A percentile compares a stretch with the other conserved stretches of the same genome.
Evolutionary conservation across 1,284 basidiomycete species (phyloP).

Genomic region (Fomes fomentarius): DNA sequence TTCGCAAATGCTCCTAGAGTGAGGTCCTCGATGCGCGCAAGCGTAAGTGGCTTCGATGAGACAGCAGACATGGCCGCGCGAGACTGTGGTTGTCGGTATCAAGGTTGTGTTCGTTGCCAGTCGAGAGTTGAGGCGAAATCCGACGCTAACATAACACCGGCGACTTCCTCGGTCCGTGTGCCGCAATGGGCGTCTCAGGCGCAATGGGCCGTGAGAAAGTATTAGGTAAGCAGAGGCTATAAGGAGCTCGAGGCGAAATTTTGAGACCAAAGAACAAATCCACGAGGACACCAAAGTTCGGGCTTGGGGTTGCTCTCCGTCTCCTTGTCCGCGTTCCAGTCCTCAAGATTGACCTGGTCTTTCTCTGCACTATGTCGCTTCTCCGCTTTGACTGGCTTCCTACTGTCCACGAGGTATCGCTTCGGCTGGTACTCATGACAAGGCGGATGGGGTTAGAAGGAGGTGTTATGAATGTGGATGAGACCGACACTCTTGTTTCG

Average conservation of each 20-base stretch:
- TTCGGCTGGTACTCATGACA: constrained; percentile 47
- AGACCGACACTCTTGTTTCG: constrained; percentile 20
- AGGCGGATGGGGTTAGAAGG: constrained; percentile 28
- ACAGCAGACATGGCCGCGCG: constrained; percentile 40
- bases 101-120: background rate
- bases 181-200: background rate
- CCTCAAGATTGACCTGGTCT: constrained; percentile 63
- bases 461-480: constrained; percentile 16
- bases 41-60: constrained; percentile 35
- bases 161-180: constrained; percentile 6
- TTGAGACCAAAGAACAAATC: constrained; percentile 54
- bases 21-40: constrained; percentile 57
- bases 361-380: constrained; percentile 30
- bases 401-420: constrained; percentile 58
- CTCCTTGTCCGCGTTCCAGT: constrained; percentile 91
- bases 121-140: constrained; percentile 1
- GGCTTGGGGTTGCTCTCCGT: constrained; percentile 76
- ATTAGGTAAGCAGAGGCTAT: constrained; percentile 26
- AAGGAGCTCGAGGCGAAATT: constrained; percentile 15
- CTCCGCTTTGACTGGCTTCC: constrained; percentile 46
- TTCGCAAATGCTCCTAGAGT: constrained; percentile 64
- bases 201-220: constrained; percentile 23
- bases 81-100: background rate
- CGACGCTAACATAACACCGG: constrained; percentile 10
- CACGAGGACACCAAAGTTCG: constrained; percentile 87